Evolutionary conservation across 176 grass and related monocot species (phyloP), one percentile per base, ranked within the genome.

Genomic region (Secale cereale): DNA sequence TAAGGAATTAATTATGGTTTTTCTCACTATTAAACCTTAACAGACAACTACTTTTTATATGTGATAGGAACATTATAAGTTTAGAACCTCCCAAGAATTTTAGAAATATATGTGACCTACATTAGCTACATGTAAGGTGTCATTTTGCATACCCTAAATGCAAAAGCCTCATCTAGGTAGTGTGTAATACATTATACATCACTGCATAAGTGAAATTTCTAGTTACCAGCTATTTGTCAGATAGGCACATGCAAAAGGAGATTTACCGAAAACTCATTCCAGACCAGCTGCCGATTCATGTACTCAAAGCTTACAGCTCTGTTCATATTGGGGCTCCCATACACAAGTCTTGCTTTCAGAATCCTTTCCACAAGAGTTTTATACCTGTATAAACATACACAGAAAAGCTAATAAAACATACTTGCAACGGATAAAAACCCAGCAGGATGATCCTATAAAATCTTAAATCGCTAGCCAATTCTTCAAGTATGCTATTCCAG

Each of bases 211-310:
- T 14, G 3, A 82, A 27, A 17, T 11, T 77, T 66, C 22, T 77
- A 40, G 41, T 76, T 77, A 73, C 52, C 5, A 73, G 63, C 25
- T 89, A 35, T 36, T 33, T 86, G 6, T 64, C 15, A 88, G 19
- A 73, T 39, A 59, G 86, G 30, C 50, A 26, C 62, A 68, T 12
- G 28, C 17, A 59, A 82, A 72, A 76, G 84, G 81, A 92, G 43
- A 83, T 70, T 60, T 94, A 95, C 97, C 88, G 97, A 98, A 81
- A 98, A 98, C 71, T 98, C 97, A 84, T 98, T 98, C 97, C 93
- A 98, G 75, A 98, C 97, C 65, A 98, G 89, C 69, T 98, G 97
- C 5, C 97, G 86, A 85, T 98, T 98, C 97, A 98, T 98, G 77
- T 98, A 98, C 65, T 98, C 93, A 86, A 95, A 98, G 79, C 97